Base-by-base conservation (phyloP, 2,329 filamentous ascomycete species). In the Fusarium albidum region DNA sequence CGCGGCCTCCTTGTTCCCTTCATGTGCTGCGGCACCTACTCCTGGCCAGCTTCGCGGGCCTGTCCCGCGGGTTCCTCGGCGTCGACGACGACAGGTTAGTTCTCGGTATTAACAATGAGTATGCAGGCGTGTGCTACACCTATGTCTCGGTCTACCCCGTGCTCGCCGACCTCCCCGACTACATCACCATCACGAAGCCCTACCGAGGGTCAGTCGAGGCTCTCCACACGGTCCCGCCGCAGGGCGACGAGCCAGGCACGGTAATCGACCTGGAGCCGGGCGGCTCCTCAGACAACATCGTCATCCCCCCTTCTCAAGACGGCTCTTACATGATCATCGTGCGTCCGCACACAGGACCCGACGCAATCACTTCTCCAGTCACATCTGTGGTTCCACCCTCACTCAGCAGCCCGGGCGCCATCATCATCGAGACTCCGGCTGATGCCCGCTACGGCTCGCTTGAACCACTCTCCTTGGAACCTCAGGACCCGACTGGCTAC, bases 81-180 rank as follows among this genome's bases (percentile, higher is more conserved):
- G 54, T 59, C 11, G 56, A 65, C 38, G 52, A 66, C 35, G 52
- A 66, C 50, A 65, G 46, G 47, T 60, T 52, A 47, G 45, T 66
- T 13, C 47, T 66, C 14, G 48, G 51, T 29, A 57, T 63, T 51
- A 63, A 61, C 40, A 63, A 59, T 35, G 52, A 66, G 4, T 52
- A 49, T 12, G 52, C 56, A 35, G 61, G 61, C 6, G 57, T 66
- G 13, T 66, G 63, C 8, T 66, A 66, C 49, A 66, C 64, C n/a
- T 66, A 66, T 37, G 57, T 66, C 31, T 66, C 64, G 12, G 59
- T 63, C 1, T 66, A 66, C 28, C 64, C 64, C 9, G 57, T 66
- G 21, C 54, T 61, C 17, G 64, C 50, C 33, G 50, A 48, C 9
- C 21, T 27, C 3, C 55, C 59, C 7, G 60, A 57, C 13, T 66